These are phyloP conservation scores for Ilyonectria sp. DNA, from an alignment of 2,329 filamentous ascomycete species.

Conservation along the genomic window DNA sequence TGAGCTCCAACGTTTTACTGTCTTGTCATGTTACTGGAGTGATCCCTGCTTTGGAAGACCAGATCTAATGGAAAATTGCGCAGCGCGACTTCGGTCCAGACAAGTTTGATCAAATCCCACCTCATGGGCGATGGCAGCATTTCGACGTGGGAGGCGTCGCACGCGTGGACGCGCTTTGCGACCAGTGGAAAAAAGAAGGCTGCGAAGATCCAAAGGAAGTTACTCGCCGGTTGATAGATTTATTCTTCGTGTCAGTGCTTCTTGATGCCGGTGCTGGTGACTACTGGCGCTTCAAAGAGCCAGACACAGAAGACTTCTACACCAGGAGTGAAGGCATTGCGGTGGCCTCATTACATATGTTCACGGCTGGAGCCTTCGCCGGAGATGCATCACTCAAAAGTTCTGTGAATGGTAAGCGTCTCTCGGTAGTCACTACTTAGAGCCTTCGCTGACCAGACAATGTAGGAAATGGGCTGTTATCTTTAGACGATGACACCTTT, in stretches of 20 bases:
- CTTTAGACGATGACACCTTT: constrained; percentile 53
- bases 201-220: constrained; percentile 61
- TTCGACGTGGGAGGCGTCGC: constrained; percentile 70
- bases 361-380: constrained; percentile 58
- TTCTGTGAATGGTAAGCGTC: constrained; percentile 54
- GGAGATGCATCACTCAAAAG: constrained; percentile 27
- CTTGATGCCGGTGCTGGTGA: constrained; percentile 70
- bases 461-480: constrained; percentile 53
- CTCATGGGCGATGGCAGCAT: constrained; percentile 74
- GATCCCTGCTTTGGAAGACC: not conserved
- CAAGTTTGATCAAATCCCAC: constrained; percentile 63
- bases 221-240: constrained; percentile 69
- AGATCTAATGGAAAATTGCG: not conserved
- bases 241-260: constrained; percentile 74
- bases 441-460: not conserved
- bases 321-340: constrained; percentile 66
- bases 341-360: constrained; percentile 66
- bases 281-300: constrained; percentile 62
- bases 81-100: constrained; percentile 68
- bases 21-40: not conserved
- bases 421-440: fast-evolving
- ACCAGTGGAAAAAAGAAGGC: constrained; percentile 59
- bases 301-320: constrained; percentile 52
- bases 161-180: constrained; percentile 62
- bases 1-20: not conserved